These are phyloP conservation scores for Pichia cabralensis DNA, from an alignment of 805 yeast genomes.

Conservation along the genomic window DNA sequence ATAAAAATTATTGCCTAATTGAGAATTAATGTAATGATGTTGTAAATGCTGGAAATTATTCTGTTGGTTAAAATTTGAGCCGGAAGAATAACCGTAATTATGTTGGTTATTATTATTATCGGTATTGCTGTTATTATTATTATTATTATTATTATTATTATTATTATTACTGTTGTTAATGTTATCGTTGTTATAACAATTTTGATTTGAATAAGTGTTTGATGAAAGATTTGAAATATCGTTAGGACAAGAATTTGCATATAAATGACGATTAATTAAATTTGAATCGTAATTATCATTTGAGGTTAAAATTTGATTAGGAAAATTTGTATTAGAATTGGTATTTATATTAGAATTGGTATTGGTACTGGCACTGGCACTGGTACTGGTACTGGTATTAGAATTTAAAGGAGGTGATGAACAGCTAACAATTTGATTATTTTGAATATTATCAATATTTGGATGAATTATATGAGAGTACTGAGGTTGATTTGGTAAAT, in stretches of 20 bases:
- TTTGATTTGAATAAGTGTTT: not conserved
- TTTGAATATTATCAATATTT: not conserved
- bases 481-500: slow-evolving; percentile 5
- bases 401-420: too few species aligned
- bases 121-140: not conserved
- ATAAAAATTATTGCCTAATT: too few species aligned
- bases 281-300: too few species aligned
- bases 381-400: not conserved
- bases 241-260: not conserved
- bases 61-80: too few species aligned
- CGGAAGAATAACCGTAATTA: too few species aligned
- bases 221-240: not conserved
- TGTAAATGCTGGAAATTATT: not conserved
- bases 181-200: slow-evolving; percentile 8
- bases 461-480: slow-evolving; percentile 3
- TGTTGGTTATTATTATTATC: too few species aligned
- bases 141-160: slow-evolving; percentile 1
- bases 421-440: not conserved
- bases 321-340: not conserved
- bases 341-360: not conserved
- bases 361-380: not conserved
- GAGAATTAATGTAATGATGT: too few species aligned
- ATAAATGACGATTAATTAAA: too few species aligned
- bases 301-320: too few species aligned
- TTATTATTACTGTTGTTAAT: slow-evolving; percentile 1